Percentiles rank a stretch among this genome's conserved stretches.
Conservation (phyloP, 176 grass and related monocot species). For the Musa itinerans region DNA sequence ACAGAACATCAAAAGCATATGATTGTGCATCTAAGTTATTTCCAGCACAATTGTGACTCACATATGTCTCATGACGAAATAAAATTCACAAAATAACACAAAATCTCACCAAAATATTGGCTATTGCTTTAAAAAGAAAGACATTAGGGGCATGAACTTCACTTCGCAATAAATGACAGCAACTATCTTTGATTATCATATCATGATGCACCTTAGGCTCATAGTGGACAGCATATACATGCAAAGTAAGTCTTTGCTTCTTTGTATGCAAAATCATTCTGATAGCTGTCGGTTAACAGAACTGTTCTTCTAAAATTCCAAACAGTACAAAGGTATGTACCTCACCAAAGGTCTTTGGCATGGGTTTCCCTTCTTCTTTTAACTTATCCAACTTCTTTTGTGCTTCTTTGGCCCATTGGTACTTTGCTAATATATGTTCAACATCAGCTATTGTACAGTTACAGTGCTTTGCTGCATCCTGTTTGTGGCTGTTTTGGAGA, state of each 20-base stretch:
- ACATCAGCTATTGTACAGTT: slow-evolving; percentile 83
- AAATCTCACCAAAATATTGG: not conserved
- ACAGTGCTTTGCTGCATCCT: slow-evolving; percentile 66
- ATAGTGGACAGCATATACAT: not conserved
- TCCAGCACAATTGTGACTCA: not conserved
- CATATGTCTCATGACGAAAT: not conserved
- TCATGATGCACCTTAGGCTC: not conserved
- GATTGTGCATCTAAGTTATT: not conserved
- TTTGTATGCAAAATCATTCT: not conserved
- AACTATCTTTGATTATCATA: not conserved
- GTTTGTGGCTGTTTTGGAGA: slow-evolving; percentile 59
- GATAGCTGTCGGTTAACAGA: not conserved
- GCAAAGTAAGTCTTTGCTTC: not conserved
- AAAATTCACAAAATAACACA: not conserved
- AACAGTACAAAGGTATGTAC: slow-evolving; percentile 23
- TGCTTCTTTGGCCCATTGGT: slow-evolving; percentile 82
- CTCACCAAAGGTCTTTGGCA: slow-evolving; percentile 69
- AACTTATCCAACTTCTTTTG: slow-evolving; percentile 73
- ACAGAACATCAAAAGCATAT: not conserved
- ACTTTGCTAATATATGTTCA: slow-evolving; percentile 87
- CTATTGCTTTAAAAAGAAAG: not conserved
- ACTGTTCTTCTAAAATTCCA: not conserved
- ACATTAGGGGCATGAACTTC: not conserved
- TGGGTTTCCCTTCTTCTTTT: slow-evolving; percentile 78
- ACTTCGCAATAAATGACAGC: not conserved